These are phyloP conservation scores for Corchorus olitorius DNA, from an alignment of 345 rosid species.

Conservation along the genomic window DNA sequence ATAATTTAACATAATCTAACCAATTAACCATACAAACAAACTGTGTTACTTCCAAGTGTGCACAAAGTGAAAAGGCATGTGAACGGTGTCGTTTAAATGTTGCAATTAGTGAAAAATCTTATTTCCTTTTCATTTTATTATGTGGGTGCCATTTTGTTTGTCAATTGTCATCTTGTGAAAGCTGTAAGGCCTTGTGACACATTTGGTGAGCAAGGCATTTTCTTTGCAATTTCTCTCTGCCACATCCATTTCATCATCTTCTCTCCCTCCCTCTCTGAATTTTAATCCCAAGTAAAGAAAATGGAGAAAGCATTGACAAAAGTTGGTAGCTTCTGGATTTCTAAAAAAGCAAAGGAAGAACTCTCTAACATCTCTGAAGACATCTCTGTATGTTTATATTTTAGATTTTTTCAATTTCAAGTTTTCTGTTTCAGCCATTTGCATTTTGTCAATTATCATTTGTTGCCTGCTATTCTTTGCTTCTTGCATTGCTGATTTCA, in stretches of 20 bases:
- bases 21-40: too few species aligned
- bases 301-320: constrained; percentile 47
- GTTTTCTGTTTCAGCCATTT: not conserved
- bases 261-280: not conserved
- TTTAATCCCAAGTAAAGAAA: not conserved
- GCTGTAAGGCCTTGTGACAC: not conserved
- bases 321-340: constrained; percentile 39
- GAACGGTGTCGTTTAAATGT: not conserved
- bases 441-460: not conserved
- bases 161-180: not conserved
- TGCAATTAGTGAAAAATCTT: not conserved
- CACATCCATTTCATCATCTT: not conserved
- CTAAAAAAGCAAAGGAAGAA: constrained; percentile 42
- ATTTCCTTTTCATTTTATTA: not conserved
- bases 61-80: too few species aligned
- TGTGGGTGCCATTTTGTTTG: not conserved
- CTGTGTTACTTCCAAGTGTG: too few species aligned
- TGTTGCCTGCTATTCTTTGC: not conserved
- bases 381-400: constrained; percentile 25
- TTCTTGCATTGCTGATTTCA: not conserved
- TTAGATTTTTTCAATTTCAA: not conserved
- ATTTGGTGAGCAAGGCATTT: not conserved
- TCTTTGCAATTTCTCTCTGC: not conserved
- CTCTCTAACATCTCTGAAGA: constrained; percentile 34
- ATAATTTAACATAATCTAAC: too few species aligned